Evolutionary conservation across 805 yeast species (phyloP), one percentile per base, ranked within the genome.

Genomic region (Pichia membranifaciens): DNA sequence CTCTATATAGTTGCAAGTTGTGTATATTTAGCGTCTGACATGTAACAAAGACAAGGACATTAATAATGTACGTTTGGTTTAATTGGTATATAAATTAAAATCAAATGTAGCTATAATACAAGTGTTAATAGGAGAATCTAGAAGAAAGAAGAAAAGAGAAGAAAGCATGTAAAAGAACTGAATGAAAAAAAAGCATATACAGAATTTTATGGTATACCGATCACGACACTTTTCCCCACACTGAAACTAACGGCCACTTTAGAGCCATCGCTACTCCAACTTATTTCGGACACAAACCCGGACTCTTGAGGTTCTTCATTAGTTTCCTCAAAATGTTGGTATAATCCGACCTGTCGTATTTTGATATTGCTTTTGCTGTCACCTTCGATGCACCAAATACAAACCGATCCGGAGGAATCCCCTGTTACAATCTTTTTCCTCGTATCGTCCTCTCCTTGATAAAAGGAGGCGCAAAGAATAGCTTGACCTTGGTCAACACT

Each of bases 371-470:
- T 13, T 47, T 43, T 6, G 38, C 49, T 2, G 17, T 32, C 17
- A 35, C 31, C 12, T 56, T 49, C 1, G 17, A 77, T 55, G 49
- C 74, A 73, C 75, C 82, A 81, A 0, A 84, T 58, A 10, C 74
- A 62, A 3, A 84, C 69, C 22, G 69, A 69, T 0, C 91, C 89
- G 35, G 77, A 78, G 46, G 78, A 75, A 36, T 82, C 86, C 1
- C 87, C 95, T 2, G 84, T 67, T 0, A 81, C 88, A 23, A 82
- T 61, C 54, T 65, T 70, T 12, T 65, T 58, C 39, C 62, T 61
- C 57, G 77, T 70, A 18, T 38, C 15, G n/a, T 28, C 25, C 0
- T 77, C 23, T 18, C 23, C 28, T 0, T 77, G 74, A 0, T 88
- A 78, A 7, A 84, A 51, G 1, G 69, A 62, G 2, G 81, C 79